A percentile compares a stretch with the other conserved stretches of the same genome.
Conservation (phyloP, 768 basidiomycete species). For the Termitomyces sp. region DNA sequence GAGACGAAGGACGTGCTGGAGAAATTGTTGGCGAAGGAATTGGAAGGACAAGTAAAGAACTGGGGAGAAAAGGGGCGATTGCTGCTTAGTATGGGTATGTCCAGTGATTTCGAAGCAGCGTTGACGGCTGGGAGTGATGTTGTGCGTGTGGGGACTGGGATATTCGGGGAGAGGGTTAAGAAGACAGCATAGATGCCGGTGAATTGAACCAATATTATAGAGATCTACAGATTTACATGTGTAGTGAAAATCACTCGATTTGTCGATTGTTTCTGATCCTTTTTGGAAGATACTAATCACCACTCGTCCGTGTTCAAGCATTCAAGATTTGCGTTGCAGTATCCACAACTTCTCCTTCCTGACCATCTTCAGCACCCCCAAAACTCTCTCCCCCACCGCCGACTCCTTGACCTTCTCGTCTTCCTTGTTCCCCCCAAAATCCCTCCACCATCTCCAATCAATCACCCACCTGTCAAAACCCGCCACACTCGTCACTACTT, state of each 20-base stretch:
- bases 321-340: constrained; percentile 26
- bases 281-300: background rate
- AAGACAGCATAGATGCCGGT: constrained; percentile 26
- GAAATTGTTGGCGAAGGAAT: constrained; percentile 26
- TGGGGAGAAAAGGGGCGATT: constrained; percentile 55
- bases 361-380: constrained; percentile 29
- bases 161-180: constrained; percentile 71
- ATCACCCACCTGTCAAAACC: constrained; percentile 22
- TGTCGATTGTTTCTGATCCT: background rate
- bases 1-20: constrained; percentile 57
- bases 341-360: constrained; percentile 43
- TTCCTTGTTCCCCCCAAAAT: background rate
- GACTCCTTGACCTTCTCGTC: constrained; percentile 8
- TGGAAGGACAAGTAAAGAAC: constrained; percentile 18
- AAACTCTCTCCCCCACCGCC: constrained; percentile 11
- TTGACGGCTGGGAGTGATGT: constrained; percentile 79
- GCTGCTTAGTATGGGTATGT: constrained; percentile 93
- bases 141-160: constrained; percentile 87
- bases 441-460: constrained; percentile 21
- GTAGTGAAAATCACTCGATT: background rate
- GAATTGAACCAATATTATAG: background rate
- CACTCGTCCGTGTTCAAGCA: background rate
- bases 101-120: constrained; percentile 87
- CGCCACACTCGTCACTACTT: constrained; percentile 31
- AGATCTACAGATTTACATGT: background rate